Conservation (phyloP, 148 eudicot species). For the Camellia lanceoleosa region DNA sequence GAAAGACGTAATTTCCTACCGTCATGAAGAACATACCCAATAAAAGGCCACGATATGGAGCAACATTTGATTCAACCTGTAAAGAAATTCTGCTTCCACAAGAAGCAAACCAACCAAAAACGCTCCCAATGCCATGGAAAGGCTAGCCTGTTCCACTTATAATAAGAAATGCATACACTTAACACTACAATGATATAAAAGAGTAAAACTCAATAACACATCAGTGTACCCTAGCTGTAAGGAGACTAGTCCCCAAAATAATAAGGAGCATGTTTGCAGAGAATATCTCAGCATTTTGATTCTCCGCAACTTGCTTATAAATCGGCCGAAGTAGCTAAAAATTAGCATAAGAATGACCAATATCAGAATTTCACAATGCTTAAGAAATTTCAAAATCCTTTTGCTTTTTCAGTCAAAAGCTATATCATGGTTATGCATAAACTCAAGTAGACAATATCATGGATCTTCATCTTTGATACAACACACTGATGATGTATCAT, state of each 20-base stretch:
- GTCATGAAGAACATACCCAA: slow-evolving; percentile 99
- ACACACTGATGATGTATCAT: neutral
- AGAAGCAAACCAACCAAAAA: slow-evolving; percentile 98
- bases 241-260: slow-evolving; percentile 93
- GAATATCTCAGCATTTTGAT: slow-evolving; percentile 97
- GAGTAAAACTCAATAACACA: slow-evolving; percentile 1
- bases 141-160: slow-evolving; percentile 76
- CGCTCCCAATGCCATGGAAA: slow-evolving; percentile 98
- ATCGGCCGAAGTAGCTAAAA: slow-evolving; percentile 96
- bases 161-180: slow-evolving; percentile 12
- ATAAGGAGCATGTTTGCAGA: slow-evolving; percentile 96
- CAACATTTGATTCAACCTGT: slow-evolving; percentile 98
- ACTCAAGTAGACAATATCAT: neutral
- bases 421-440: too few species aligned
- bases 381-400: slow-evolving; percentile 7
- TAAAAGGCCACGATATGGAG: slow-evolving; percentile 99
- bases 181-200: slow-evolving; percentile 3
- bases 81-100: slow-evolving; percentile 96
- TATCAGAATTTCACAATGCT: neutral
- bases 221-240: slow-evolving; percentile 83
- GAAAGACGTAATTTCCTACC: slow-evolving; percentile 36
- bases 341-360: slow-evolving; percentile 19
- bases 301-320: slow-evolving; percentile 93
- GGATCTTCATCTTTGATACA: neutral
- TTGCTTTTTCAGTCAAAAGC: too few species aligned